Evolutionary conservation across 257 asterid genomes (phyloP).

Genomic region (Solanum chilense): DNA sequence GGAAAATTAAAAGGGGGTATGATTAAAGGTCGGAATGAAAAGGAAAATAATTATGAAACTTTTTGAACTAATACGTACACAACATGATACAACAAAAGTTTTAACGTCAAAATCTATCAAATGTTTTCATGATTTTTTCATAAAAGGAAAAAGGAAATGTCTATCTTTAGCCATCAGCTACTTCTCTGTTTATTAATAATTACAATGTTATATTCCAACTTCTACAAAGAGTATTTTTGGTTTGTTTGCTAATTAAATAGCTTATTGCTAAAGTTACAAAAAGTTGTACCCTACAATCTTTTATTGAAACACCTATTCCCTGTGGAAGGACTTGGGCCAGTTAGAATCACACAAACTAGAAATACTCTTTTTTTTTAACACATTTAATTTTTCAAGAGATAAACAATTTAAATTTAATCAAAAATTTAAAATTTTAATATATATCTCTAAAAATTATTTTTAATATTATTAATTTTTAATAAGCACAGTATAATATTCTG

Average conservation of each 20-base stretch:
- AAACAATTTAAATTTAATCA: too few species aligned
- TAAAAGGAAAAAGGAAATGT: background rate
- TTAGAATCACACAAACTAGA: background rate
- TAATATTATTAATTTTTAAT: too few species aligned
- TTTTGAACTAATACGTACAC: background rate
- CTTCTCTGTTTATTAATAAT: background rate
- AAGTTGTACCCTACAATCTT: background rate
- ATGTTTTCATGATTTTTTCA: background rate
- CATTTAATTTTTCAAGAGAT: too few species aligned
- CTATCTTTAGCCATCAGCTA: background rate
- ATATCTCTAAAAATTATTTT: too few species aligned
- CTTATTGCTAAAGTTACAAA: background rate
- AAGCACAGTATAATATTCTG: background rate
- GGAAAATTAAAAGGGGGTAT: background rate
- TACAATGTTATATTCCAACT: background rate
- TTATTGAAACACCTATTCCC: too few species aligned
- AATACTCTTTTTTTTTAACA: too few species aligned
- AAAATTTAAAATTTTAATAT: too few species aligned
- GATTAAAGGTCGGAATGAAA: background rate
- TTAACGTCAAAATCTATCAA: background rate
- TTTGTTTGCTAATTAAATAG: background rate
- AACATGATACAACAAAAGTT: background rate
- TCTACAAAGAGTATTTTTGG: background rate
- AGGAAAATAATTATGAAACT: background rate
- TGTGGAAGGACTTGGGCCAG: too few species aligned